Evolutionary conservation across 1,284 basidiomycete species (phyloP).

Genomic region (Fomitopsis palustris): DNA sequence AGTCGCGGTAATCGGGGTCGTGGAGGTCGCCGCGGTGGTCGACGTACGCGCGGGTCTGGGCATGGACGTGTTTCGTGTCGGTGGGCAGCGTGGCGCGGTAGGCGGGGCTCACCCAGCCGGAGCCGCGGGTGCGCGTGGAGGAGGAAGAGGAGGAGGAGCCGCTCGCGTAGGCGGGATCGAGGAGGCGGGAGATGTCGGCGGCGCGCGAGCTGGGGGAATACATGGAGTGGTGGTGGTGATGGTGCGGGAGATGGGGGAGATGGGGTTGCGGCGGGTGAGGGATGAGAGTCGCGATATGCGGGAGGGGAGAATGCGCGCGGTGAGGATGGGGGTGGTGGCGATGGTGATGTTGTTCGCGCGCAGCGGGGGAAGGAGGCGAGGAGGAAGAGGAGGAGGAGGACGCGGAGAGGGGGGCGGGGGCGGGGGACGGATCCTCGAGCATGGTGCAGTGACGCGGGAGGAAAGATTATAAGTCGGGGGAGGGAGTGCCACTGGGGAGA

Average conservation of each 20-base stretch:
- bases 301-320: slow-evolving; percentile 25
- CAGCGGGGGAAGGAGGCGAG: slow-evolving; percentile 13
- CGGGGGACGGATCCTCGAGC: slow-evolving; percentile 17
- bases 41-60: slow-evolving; percentile 43
- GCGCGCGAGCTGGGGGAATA: slow-evolving; percentile 37
- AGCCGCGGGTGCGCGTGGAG: slow-evolving; percentile 19
- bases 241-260: background rate
- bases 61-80: slow-evolving; percentile 23
- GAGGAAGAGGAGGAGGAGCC: slow-evolving; percentile 37
- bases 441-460: slow-evolving; percentile 7
- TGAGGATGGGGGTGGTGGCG: slow-evolving; percentile 22
- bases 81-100: slow-evolving; percentile 4
- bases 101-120: background rate
- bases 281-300: slow-evolving; percentile 27
- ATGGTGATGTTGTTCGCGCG: too few relatives aligned
- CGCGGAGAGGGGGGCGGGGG: slow-evolving; percentile 8
- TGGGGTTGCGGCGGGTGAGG: slow-evolving; percentile 9
- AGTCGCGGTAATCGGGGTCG: slow-evolving; percentile 66
- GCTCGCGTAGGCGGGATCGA: slow-evolving; percentile 57
- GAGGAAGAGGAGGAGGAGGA: slow-evolving; percentile 3
- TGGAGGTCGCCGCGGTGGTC: slow-evolving; percentile 61
- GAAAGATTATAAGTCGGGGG: background rate
- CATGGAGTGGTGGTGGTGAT: slow-evolving; percentile 14
- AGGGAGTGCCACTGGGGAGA: background rate
- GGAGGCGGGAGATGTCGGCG: slow-evolving; percentile 55